Conservation (phyloP, 352 stramenopile species). For the Aphanomyces stellatus region DNA sequence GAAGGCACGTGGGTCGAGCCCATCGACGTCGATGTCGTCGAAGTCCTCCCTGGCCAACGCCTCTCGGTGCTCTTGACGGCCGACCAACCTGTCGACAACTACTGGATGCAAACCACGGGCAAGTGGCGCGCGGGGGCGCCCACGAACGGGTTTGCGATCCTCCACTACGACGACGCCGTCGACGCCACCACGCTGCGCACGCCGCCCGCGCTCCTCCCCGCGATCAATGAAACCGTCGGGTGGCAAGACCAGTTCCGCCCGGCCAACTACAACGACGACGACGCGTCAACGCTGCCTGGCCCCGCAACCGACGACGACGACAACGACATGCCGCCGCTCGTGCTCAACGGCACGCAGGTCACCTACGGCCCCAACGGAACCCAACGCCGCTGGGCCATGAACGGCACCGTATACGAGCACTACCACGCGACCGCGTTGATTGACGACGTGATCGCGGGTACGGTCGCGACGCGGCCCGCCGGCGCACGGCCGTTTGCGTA, state of each 20-base stretch:
- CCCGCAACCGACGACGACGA: constrained; percentile 10
- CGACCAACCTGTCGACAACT: constrained; percentile 26
- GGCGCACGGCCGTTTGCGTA: background rate
- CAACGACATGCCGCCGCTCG: too few species aligned
- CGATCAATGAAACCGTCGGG: constrained; percentile 18
- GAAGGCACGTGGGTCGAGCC: constrained; percentile 28
- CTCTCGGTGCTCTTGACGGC: constrained; percentile 23
- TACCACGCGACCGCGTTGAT: constrained; percentile 15
- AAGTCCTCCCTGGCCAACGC: constrained; percentile 24
- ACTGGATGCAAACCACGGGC: constrained; percentile 17
- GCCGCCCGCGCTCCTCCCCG: constrained; percentile 18
- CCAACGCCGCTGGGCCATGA: constrained; percentile 22
- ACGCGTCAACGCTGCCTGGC: too few species aligned
- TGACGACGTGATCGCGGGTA: constrained; percentile 5
- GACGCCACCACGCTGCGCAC: background rate
- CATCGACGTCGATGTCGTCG: constrained; percentile 21
- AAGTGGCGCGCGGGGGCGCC: background rate
- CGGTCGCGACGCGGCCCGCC: background rate
- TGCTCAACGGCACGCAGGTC: constrained; percentile 11
- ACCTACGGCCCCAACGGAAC: constrained; percentile 13
- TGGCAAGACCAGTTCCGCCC: constrained; percentile 17
- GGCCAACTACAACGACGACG: background rate
- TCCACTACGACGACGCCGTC: background rate
- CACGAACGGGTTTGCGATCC: constrained; percentile 24
- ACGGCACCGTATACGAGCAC: constrained; percentile 21